These are phyloP conservation scores for Nothophaeocryptopus gaeumannii DNA, from an alignment of 2,329 filamentous ascomycete species.

Conservation along the genomic window DNA sequence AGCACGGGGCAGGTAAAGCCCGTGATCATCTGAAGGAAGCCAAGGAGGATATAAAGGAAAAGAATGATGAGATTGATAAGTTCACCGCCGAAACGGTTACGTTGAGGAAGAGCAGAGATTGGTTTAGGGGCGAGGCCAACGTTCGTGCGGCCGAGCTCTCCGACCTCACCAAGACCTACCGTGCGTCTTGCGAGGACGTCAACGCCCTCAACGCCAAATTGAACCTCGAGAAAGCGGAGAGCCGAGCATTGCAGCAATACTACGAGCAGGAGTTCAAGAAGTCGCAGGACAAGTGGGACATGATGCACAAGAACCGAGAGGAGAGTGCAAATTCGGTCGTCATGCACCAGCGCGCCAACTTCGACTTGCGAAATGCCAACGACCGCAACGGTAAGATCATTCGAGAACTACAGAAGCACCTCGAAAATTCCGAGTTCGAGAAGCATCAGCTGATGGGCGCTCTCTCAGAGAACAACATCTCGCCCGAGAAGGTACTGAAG, in stretches of 20 bases:
- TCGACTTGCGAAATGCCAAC: background rate
- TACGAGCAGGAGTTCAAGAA: constrained; percentile 2
- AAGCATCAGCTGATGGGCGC: background rate
- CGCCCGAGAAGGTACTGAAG: background rate
- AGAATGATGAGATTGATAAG: constrained; percentile 8
- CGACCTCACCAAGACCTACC: background rate
- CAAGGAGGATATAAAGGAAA: constrained; percentile 13
- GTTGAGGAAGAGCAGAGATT: background rate
- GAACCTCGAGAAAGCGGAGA: too few relatives aligned
- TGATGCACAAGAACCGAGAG: constrained; percentile 1
- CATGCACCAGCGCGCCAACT: background rate
- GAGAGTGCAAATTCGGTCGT: constrained; percentile 4
- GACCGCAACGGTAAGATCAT: background rate
- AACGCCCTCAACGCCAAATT: background rate
- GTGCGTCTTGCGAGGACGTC: background rate
- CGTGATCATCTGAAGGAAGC: constrained; percentile 9
- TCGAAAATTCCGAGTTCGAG: background rate
- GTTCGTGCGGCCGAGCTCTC: background rate
- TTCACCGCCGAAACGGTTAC: background rate
- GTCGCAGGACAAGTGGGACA: constrained; percentile 2
- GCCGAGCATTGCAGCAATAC: background rate
- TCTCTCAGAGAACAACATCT: background rate
- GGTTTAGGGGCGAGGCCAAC: background rate
- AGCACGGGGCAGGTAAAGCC: constrained; percentile 10
- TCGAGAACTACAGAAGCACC: background rate